Percentiles rank a stretch among this genome's conserved stretches.
Evolutionary conservation across 805 yeast genomes (phyloP).

Genomic region (Candida silvicultrix): DNA sequence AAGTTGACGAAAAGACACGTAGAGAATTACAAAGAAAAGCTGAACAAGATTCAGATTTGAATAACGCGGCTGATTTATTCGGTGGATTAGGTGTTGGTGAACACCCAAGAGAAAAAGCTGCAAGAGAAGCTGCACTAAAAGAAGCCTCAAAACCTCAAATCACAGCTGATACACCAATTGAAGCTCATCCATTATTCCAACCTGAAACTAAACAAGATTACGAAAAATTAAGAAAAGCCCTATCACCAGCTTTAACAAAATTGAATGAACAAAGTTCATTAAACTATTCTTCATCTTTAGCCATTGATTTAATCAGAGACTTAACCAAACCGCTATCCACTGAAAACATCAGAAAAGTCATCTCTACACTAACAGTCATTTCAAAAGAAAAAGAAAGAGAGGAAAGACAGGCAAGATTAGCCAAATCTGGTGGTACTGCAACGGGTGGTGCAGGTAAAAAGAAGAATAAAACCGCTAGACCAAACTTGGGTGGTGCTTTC

Average conservation of each 20-base stretch:
- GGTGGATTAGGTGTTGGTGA: conserved; percentile 59
- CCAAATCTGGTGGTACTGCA: conserved; percentile 78
- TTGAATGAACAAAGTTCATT: conserved; percentile 56
- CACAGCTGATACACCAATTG: conserved; percentile 59
- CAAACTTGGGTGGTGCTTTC: conserved; percentile 55
- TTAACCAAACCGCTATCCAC: conserved; percentile 72
- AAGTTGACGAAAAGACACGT: conserved; percentile 68
- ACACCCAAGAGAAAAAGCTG: conserved; percentile 35
- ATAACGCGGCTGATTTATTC: conserved; percentile 88
- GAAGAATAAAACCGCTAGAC: conserved; percentile 70
- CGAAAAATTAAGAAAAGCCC: conserved; percentile 68
- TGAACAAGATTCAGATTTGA: conserved; percentile 79
- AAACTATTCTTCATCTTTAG: conserved; percentile 68
- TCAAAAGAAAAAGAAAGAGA: conserved; percentile 82
- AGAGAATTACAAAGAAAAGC: conserved; percentile 71
- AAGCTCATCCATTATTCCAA: conserved; percentile 75
- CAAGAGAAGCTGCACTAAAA: conserved; percentile 28
- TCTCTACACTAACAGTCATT: conserved; percentile 75
- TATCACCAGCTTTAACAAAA: conserved; percentile 53
- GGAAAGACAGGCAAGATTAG: conserved; percentile 82
- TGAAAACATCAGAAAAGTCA: conserved; percentile 80
- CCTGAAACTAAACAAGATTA: conserved; percentile 77
- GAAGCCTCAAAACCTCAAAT: conserved; percentile 24
- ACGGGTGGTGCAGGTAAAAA: conserved; percentile 93
- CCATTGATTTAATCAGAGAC: conserved; percentile 83